These are phyloP conservation scores for Hanseniaspora nectarophila DNA, from an alignment of 805 yeast species.

Conservation along the genomic window DNA sequence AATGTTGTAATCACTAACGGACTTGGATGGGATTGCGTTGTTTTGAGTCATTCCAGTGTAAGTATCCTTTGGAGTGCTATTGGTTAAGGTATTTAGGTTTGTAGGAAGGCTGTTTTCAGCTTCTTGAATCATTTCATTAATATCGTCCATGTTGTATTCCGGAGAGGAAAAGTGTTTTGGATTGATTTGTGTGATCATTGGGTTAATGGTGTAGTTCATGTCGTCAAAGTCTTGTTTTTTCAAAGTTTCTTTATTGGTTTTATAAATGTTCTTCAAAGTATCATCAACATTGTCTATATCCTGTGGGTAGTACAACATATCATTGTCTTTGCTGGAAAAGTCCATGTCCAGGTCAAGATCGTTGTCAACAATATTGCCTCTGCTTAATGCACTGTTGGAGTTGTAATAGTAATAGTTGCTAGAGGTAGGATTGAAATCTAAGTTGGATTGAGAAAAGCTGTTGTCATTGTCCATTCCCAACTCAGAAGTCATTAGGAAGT, in stretches of 20 bases:
- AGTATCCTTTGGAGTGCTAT: not conserved
- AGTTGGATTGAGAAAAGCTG: not conserved
- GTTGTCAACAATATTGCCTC: constrained; percentile 7
- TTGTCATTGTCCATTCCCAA: constrained; percentile 10
- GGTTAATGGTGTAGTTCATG: constrained; percentile 10
- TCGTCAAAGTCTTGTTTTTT: not conserved
- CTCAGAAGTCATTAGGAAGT: not conserved
- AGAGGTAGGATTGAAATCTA: not conserved
- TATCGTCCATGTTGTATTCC: constrained; percentile 9
- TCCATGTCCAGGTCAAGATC: not conserved
- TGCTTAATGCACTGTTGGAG: constrained; percentile 10
- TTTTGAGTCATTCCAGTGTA: not conserved
- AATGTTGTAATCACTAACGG: constrained; percentile 13
- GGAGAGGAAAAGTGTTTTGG: constrained; percentile 13
- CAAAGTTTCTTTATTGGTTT: not conserved
- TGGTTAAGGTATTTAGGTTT: not conserved
- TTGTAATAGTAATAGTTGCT: constrained; percentile 10
- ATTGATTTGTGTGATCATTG: constrained; percentile 14
- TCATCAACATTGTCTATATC: constrained; percentile 12
- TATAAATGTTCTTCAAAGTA: constrained; percentile 5
- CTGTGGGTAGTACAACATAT: not conserved
- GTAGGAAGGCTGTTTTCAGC: constrained; percentile 5
- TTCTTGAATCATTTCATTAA: constrained; percentile 9
- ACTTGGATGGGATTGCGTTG: not conserved
- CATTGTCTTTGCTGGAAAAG: not conserved